Evolutionary conservation across 495 filamentous ascomycete genomes (phyloP).

Genomic region (Pseudoneurospora amorphoporcata): DNA sequence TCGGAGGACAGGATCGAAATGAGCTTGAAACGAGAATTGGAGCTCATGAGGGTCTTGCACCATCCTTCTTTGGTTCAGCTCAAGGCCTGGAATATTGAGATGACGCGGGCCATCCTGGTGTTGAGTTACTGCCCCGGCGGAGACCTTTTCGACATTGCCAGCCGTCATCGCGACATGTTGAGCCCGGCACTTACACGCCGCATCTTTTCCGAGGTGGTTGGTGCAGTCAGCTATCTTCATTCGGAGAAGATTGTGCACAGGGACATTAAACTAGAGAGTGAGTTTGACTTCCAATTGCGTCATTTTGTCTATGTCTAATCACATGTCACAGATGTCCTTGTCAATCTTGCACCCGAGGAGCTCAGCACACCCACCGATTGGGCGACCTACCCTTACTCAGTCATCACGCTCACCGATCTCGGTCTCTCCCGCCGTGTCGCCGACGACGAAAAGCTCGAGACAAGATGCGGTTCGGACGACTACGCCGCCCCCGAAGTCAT

Average conservation of each 20-base stretch:
- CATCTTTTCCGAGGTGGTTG: constrained; percentile 82
- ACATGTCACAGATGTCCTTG: constrained; percentile 61
- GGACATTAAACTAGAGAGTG: constrained; percentile 97
- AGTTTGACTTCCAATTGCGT: constrained; percentile 13
- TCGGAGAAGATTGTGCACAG: constrained; percentile 79
- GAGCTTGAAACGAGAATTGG: constrained; percentile 85
- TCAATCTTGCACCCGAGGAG: constrained; percentile 59
- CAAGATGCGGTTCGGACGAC: constrained; percentile 89
- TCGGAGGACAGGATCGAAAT: constrained; percentile 81
- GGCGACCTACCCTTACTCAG: constrained; percentile 61
- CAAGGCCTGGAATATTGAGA: constrained; percentile 76
- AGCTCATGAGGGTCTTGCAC: constrained; percentile 75
- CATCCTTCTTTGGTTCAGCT: constrained; percentile 87
- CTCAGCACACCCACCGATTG: constrained; percentile 44
- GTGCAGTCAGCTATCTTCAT: constrained; percentile 80
- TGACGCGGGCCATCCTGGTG: constrained; percentile 70
- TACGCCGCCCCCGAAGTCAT: constrained; percentile 95
- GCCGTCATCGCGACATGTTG: constrained; percentile 51
- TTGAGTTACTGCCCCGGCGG: constrained; percentile 89
- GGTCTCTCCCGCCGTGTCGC: constrained; percentile 80
- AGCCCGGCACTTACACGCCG: constrained; percentile 62
- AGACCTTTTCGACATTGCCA: constrained; percentile 88
- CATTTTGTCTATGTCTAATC: not conserved
- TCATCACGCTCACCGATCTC: constrained; percentile 84
- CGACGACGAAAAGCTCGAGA: constrained; percentile 69